Conservation (phyloP, 2,329 filamentous ascomycete genomes). For the Blumeriella jaapii region DNA sequence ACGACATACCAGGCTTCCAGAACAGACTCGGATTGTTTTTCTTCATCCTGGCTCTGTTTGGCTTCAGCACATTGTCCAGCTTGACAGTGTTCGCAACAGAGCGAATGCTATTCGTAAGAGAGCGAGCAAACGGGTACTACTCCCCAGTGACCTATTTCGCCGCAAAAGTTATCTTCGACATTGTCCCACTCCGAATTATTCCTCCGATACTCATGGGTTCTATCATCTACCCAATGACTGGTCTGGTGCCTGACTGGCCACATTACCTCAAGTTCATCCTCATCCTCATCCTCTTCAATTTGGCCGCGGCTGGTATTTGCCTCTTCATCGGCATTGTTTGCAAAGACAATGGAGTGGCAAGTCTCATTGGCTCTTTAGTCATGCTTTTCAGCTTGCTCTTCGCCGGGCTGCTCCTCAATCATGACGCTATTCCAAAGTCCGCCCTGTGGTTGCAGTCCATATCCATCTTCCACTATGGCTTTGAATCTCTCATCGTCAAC, state of each 20-base stretch:
- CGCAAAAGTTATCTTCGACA: constrained; percentile 96
- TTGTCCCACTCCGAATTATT: constrained; percentile 85
- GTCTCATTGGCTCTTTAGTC: constrained; percentile 83
- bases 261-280: constrained; percentile 89
- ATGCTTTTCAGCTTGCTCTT: constrained; percentile 97
- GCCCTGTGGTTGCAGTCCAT: constrained; percentile 85
- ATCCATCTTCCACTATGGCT: constrained; percentile 97
- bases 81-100: constrained; percentile 89
- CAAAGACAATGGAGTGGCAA: constrained; percentile 83
- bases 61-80: constrained; percentile 90
- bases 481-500: constrained; percentile 93
- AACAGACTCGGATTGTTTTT: constrained; percentile 96
- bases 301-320: constrained; percentile 86
- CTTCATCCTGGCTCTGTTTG: constrained; percentile 89
- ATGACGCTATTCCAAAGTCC: constrained; percentile 77
- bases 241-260: constrained; percentile 65
- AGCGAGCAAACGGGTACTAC: constrained; percentile 95
- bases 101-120: constrained; percentile 79
- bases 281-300: constrained; percentile 88
- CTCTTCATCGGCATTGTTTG: constrained; percentile 94
- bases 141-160: constrained; percentile 86
- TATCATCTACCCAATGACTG: constrained; percentile 97
- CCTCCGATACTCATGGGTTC: constrained; percentile 91
- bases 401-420: constrained; percentile 86
- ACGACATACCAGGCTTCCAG: constrained; percentile 95